Conservation (phyloP, 1,139 yeast species). For the Pichiaceae sp. region DNA sequence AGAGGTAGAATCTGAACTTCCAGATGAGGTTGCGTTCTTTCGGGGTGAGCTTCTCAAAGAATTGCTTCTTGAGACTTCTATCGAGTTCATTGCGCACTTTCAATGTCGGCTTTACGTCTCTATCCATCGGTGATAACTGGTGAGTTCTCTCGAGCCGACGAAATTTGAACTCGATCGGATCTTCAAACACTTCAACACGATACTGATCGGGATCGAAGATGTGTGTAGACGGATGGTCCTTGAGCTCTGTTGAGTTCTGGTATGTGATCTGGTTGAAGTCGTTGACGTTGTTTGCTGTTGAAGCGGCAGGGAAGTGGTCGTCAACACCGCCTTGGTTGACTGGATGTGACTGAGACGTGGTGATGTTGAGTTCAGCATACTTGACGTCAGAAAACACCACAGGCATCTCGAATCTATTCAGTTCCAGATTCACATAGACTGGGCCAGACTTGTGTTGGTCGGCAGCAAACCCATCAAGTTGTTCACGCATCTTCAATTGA, state of each 20-base stretch:
- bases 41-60: constrained; percentile 72
- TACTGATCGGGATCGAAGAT: constrained; percentile 58
- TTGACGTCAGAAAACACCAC: constrained; percentile 64
- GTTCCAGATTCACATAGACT: constrained; percentile 49
- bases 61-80: constrained; percentile 65
- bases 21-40: constrained; percentile 84
- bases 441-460: neutral
- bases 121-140: constrained; percentile 68
- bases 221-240: constrained; percentile 22
- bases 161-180: constrained; percentile 84
- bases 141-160: constrained; percentile 78
- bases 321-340: constrained; percentile 13
- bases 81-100: constrained; percentile 68
- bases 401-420: constrained; percentile 73
- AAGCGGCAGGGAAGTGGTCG: neutral
- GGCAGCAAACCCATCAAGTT: constrained; percentile 7
- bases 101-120: constrained; percentile 84
- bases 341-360: constrained; percentile 21
- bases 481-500: constrained; percentile 18
- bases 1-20: constrained; percentile 83
- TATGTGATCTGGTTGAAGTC: constrained; percentile 15
- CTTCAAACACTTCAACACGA: constrained; percentile 34
- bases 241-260: constrained; percentile 30
- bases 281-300: neutral
- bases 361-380: constrained; percentile 28